Evolutionary conservation across 1,139 yeast species (phyloP), one percentile per base, ranked within the genome.

Genomic region (Magnusiomyces tetraspermus): DNA sequence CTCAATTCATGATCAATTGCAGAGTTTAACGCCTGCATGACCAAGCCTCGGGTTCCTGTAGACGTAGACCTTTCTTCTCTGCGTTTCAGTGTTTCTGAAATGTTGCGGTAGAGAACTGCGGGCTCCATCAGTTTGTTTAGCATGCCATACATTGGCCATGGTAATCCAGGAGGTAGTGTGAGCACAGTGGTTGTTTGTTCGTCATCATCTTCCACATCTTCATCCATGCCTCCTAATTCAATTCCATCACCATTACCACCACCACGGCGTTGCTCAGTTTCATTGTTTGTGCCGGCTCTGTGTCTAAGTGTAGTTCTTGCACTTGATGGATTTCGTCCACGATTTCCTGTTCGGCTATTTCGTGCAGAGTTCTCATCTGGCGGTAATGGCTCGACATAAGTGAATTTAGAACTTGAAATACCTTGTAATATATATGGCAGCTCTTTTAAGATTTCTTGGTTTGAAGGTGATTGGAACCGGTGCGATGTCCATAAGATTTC

Each of bases 351-450:
- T 22, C 26, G 22, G 44, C 24, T 22, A 6, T 5, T 22, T 21
- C 22, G 22, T 17, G 24, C 40, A 22, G 44, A 17, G 24, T 40
- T 40, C 4, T 40, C 44, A 40, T 36, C 40, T 36, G 31, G 50
- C 50, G 21, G 47, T 6, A 71, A 68, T 15, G 63, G 60, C 5
- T 67, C 66, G 5, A 61, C 61, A 67, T 84, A 77, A 1, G 78
- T 74, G 50, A 88, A 77, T 44, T 80, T 61, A 43, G 76, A 76
- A 1, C 95, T 82, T 47, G 85, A 84, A 6, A 86, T 75, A 0
- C 96, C 97, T 24, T 83, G 74, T 33, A 90, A 68, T 0, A 87
- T 78, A 64, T 78, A 89, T 2, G 85, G 78, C 3, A 87, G 68
- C 58, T 78, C 83, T 15, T 73, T 71, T 50, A 85, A 61, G 2